Conservation (phyloP, 2,329 filamentous ascomycete genomes). For the Aspergillus fijiensis region DNA sequence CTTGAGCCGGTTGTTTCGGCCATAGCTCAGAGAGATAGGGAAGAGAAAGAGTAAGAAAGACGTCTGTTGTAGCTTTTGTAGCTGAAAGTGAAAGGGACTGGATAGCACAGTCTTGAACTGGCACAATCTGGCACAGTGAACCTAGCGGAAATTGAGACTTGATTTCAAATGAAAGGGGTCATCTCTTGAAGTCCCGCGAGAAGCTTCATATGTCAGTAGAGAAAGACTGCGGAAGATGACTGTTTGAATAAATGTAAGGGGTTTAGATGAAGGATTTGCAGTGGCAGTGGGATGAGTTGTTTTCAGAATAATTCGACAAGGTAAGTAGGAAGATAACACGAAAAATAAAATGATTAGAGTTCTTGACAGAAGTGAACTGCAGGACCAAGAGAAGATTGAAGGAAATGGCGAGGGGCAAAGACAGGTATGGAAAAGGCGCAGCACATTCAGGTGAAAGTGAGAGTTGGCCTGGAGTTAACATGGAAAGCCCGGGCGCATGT, state of each 20-base stretch:
- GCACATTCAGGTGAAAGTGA: not conserved
- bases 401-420: conserved; percentile 13
- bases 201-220: not conserved
- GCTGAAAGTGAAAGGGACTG: conserved; percentile 13
- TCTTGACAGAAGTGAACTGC: not conserved
- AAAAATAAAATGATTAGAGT: not conserved
- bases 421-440: not conserved
- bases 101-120: conserved; percentile 1
- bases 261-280: not conserved
- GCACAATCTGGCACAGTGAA: not conserved
- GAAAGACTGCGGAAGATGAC: not conserved
- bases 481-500: conserved; percentile 19
- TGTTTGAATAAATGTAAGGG: not conserved
- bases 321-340: not conserved
- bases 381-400: not conserved
- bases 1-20: conserved; percentile 34
- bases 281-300: not conserved
- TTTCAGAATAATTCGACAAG: not conserved
- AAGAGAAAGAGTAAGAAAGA: not conserved
- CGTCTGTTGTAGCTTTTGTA: conserved; percentile 9
- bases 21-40: conserved; percentile 25
- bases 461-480: conserved; percentile 25
- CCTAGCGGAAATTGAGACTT: not conserved
- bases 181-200: not conserved
- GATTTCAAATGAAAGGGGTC: not conserved